Base-by-base conservation (phyloP, 23 red algal genomes). In the Chondrus crispus region DNA sequence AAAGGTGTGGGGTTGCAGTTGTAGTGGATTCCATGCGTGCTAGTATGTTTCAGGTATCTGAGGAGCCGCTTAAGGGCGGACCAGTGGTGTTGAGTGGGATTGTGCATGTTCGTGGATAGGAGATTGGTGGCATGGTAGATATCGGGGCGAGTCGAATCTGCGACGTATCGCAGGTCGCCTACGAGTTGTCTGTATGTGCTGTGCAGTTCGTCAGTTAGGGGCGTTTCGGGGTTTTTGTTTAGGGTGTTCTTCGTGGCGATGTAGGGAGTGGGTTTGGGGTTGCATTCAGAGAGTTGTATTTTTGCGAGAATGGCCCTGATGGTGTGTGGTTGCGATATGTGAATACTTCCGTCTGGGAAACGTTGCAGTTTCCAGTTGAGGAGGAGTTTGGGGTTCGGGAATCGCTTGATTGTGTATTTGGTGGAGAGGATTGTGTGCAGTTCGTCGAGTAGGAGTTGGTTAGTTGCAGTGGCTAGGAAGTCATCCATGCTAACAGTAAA, bases 401-500 rank as follows among this genome's bases (percentile, higher is more conserved):
- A 38, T 24, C 38, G 28, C 0, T 41, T 76, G 36, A 76, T 46
- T 36, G 70, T 76, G 26, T 76, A 76, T 38, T 76, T 76, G 70
- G 30, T 20, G 1, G 35, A 38, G 70, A 46, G 41, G 35, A 40
- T 39, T 9, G 60, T 66, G 68, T 46, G 78, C 18, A 79, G 73
- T 29, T 22, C 62, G 58, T 89, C 69, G 46, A 79, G 38, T 33
- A 52, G 70, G 22, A 18, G 2, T 18, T 22, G 58, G 47, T 76
- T 51, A 30, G 85, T 76, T 7, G 85, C 38, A 8, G 85, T 68
- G 69, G 62, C 71, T 26, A 89, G 70, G 40, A 41, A 79, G 49
- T 77, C 45, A 45, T 89, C 85, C 26, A 32, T 79, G 52, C 46
- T 62, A 58, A 89, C 68, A 37, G 62, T 57, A 38, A 89, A 20